These are phyloP conservation scores for Myxozyma udenii DNA, from an alignment of 805 yeast species.

Conservation along the genomic window DNA sequence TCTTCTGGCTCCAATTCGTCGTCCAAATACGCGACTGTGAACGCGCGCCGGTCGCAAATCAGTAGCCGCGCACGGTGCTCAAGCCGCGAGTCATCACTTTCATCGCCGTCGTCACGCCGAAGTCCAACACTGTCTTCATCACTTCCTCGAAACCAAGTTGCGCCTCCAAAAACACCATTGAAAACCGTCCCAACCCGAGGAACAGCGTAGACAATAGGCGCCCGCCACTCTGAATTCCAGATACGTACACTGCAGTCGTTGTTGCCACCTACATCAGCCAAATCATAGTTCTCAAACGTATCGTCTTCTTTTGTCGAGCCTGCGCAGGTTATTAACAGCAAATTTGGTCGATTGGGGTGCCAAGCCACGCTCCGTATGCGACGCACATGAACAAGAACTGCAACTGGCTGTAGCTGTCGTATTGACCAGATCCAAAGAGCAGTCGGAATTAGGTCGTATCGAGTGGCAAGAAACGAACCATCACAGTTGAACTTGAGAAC, in stretches of 20 bases:
- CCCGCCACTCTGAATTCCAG: conserved; percentile 26
- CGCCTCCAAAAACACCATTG: neutral
- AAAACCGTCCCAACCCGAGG: conserved; percentile 3
- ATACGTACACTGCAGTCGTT: conserved; percentile 17
- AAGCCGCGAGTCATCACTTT: neutral
- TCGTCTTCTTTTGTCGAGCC: conserved; percentile 5
- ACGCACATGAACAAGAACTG: conserved; percentile 24
- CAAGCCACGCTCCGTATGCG: conserved; percentile 17
- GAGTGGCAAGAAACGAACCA: conserved; percentile 25
- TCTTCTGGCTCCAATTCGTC: conserved; percentile 28
- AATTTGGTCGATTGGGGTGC: conserved; percentile 20
- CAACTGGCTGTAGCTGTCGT: conserved; percentile 13
- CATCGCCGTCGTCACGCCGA: neutral
- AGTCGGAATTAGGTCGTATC: conserved; percentile 20
- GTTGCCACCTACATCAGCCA: conserved; percentile 11
- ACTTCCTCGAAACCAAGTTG: neutral
- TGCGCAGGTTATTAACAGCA: conserved; percentile 16
- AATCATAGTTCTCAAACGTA: conserved; percentile 16
- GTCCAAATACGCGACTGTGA: conserved; percentile 21
- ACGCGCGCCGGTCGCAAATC: conserved; percentile 10
- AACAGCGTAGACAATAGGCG: conserved; percentile 12
- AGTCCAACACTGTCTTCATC: neutral
- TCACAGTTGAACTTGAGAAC: conserved; percentile 19
- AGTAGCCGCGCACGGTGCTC: conserved; percentile 1
- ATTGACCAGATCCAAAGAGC: conserved; percentile 29